Percentiles rank a stretch among this genome's conserved stretches.
Evolutionary conservation across 192 early-diverging fungal genomes (phyloP).

Genomic region (Allomyces javanicus): DNA sequence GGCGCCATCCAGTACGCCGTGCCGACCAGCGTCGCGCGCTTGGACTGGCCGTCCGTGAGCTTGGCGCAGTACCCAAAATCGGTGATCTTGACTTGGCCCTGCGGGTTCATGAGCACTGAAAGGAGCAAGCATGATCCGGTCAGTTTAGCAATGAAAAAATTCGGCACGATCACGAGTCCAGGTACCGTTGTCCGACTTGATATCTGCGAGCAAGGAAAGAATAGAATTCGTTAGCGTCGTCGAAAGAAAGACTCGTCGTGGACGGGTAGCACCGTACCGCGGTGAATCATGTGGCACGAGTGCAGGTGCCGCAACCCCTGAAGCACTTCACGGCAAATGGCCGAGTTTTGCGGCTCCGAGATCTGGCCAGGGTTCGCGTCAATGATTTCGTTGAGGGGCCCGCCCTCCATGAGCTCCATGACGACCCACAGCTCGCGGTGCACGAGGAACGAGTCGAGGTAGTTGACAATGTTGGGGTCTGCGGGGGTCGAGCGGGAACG

Average conservation of each 20-base stretch:
- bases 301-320: constrained; percentile 67
- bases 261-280: constrained; percentile 6
- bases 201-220: constrained; percentile 22
- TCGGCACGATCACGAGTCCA: too few species aligned
- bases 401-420: constrained; percentile 99
- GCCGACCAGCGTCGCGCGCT: constrained; percentile 72
- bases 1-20: constrained; percentile 83
- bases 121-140: too few species aligned
- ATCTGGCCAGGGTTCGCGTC: constrained; percentile 58
- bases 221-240: too few species aligned
- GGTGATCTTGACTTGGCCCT: constrained; percentile 23
- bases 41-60: constrained; percentile 60
- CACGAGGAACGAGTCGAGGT: constrained; percentile 75
- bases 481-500: too few species aligned
- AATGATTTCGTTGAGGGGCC: constrained; percentile 90
- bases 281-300: constrained; percentile 62
- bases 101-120: background rate
- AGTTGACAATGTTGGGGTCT: constrained; percentile 92
- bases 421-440: constrained; percentile 74
- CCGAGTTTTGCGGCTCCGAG: constrained; percentile 81
- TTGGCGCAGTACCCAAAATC: constrained; percentile 94
- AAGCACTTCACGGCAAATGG: constrained; percentile 62
- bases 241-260: too few species aligned
- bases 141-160: too few species aligned
- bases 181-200: constrained; percentile 59